Evolutionary conservation across 768 basidiomycete species (phyloP).

Genomic region (Collybia nuda): DNA sequence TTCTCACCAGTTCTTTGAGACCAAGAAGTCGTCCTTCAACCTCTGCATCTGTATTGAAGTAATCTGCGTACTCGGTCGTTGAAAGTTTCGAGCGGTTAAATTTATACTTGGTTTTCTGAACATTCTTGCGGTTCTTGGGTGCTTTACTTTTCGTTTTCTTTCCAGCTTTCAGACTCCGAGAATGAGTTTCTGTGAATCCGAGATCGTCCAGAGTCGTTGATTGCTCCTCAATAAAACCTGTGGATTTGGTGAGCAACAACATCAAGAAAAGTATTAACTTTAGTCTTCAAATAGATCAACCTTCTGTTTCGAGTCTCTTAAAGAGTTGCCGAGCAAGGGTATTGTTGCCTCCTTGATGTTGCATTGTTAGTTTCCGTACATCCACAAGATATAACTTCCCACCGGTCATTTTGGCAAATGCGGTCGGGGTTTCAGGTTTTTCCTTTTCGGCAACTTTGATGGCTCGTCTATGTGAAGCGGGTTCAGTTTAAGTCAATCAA

Average conservation of each 20-base stretch:
- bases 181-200: constrained; percentile 42
- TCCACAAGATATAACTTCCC: constrained; percentile 13
- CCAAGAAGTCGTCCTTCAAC: constrained; percentile 63
- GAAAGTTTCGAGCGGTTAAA: constrained; percentile 51
- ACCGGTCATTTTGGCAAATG: constrained; percentile 67
- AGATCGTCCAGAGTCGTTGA: constrained; percentile 47
- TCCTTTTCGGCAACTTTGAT: constrained; percentile 48
- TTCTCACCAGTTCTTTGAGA: constrained; percentile 54
- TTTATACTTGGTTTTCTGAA: constrained; percentile 56
- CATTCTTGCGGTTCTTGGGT: constrained; percentile 44
- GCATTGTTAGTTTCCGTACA: constrained; percentile 3
- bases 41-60: constrained; percentile 63
- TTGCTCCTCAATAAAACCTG: constrained; percentile 64
- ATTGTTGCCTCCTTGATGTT: constrained; percentile 47
- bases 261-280: background rate
- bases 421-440: constrained; percentile 37
- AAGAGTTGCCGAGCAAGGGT: constrained; percentile 61
- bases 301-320: constrained; percentile 70
- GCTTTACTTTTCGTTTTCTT: constrained; percentile 38
- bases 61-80: constrained; percentile 55
- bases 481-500: background rate
- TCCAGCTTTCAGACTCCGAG: constrained; percentile 38
- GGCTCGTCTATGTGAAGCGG: constrained; percentile 10
- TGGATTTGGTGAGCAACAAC: too few relatives aligned
- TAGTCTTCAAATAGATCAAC: constrained; percentile 29